Conservation (phyloP, 345 rosid genomes). For the Citrus mangshanensis region DNA sequence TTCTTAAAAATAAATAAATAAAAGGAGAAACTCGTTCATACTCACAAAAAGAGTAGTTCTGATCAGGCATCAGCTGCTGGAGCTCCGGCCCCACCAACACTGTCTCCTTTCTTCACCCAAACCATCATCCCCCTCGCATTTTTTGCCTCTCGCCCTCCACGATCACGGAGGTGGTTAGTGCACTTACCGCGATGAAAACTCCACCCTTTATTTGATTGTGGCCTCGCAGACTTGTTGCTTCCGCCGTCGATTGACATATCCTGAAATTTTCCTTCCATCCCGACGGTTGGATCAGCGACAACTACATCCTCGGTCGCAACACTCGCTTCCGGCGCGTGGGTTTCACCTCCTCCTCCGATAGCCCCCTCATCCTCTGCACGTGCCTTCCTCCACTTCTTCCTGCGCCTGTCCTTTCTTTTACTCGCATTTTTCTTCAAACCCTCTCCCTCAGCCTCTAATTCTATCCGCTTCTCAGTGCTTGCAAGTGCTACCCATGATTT, state of each 20-base stretch:
- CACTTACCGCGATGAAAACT: not conserved
- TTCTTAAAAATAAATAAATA: not conserved
- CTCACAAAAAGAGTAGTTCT: too few species aligned
- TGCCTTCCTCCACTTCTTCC: not conserved
- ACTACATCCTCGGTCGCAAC: slow-evolving; percentile 2
- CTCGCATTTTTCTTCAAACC: not conserved
- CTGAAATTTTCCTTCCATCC: slow-evolving; percentile 3
- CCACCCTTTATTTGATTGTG: not conserved
- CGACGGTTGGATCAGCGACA: slow-evolving; percentile 7
- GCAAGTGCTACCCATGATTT: not conserved
- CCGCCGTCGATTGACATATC: not conserved
- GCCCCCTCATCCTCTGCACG: not conserved
- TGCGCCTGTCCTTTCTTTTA: not conserved
- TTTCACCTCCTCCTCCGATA: not conserved
- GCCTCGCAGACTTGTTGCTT: not conserved
- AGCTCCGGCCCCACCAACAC: slow-evolving; percentile 9
- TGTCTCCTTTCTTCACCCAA: slow-evolving; percentile 47
- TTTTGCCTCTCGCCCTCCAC: not conserved
- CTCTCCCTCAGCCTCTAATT: not conserved
- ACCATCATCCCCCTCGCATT: slow-evolving; percentile 20
- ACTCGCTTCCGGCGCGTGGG: not conserved
- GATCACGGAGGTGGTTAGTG: not conserved
- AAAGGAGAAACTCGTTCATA: too few species aligned
- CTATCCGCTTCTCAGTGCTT: not conserved
- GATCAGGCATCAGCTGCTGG: not conserved